Evolutionary conservation across 495 filamentous ascomycete species (phyloP), one percentile per base, ranked within the genome.

Genomic region (Physcia stellaris): DNA sequence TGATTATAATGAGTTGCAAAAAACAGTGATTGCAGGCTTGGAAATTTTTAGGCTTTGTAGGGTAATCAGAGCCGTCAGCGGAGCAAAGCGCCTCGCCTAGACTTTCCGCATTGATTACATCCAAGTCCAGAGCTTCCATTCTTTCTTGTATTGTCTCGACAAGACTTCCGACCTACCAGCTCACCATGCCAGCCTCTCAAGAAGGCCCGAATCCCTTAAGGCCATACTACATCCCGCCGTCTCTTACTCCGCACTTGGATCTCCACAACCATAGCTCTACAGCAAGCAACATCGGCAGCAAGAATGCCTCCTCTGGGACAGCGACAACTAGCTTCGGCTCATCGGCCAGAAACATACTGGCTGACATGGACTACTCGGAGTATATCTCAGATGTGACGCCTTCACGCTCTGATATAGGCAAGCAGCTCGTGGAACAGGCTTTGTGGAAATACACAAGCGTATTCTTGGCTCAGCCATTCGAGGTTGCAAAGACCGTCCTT

Each of bases 141-240:
- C n/a, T n/a, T n/a, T n/a, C n/a, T n/a, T n/a, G n/a, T n/a, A n/a
- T n/a, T n/a, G n/a, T n/a, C n/a, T n/a, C n/a, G n/a, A n/a, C n/a
- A n/a, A n/a, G n/a, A n/a, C n/a, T n/a, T n/a, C n/a, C n/a, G n/a
- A n/a, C n/a, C n/a, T n/a, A n/a, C 1, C 4, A 9, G 19, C 33
- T 21, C 24, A 37, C 19, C 29, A 68, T 61, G 62, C 54, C 59
- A 40, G 42, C 64, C 24, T 60, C 63, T 47, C 60, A 60, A 51
- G 70, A 73, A 48, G 75, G 73, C 46, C 80, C 82, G 40, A 96
- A 98, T 59, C 90, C 90, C 41, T 68, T 96, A 32, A 72, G 90
- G 43, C 90, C 90, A 1, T 98, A 98, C 61, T 95, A 98, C 61
- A 75, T 85, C 47, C 86, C 88, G 16, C 85, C 86, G 4, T 73